Base-by-base conservation (phyloP, 768 basidiomycete genomes). In the Scleroderma citrinum region DNA sequence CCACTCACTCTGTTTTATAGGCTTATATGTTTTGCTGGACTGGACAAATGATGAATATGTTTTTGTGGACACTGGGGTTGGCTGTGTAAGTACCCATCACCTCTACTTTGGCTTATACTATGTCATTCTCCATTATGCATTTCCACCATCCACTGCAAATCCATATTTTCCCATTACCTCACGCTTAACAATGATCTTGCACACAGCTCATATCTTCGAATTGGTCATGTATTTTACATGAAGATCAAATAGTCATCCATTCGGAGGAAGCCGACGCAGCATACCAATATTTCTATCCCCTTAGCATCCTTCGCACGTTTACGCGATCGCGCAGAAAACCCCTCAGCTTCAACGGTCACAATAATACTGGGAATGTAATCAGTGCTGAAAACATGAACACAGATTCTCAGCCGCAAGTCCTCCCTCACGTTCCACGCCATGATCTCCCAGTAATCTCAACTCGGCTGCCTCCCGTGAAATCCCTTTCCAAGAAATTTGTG, bases 211-310 rank as follows among this genome's bases (percentile, higher is more conserved):
- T 74, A 60, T 83, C 82, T 17, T 82, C 84, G 10, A 87, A 86
- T 50, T 87, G 85, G 85, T 85, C 83, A 20, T 87, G 85, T 57
- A 86, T 86, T 41, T 64, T 86, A 10, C 78, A 76, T 57, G 75
- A 86, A 54, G 67, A 70, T 43, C 76, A 83, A 53, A 83, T 87
- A 50, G 83, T 86, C 31, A 83, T 87, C 32, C 85, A 87, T 56
- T 83, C 78, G 32, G 85, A 87, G 65, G 83, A 85, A 62, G 76
- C 75, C 46, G 78, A 81, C 7, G 73, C 73, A 4, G 84, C 83
- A 0, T 78, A 68, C 49, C 85, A 87, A 61, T 76, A 85, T 56
- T 85, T 85, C 57, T 87, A 85, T 57, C 83, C 85, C 1, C 61
- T 75, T 35, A 59, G 50, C 14, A 48, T 68, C 36, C 68, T 75